These are phyloP conservation scores for Pseudocercospora vitis DNA, from an alignment of 2,329 filamentous ascomycete species.

Conservation along the genomic window DNA sequence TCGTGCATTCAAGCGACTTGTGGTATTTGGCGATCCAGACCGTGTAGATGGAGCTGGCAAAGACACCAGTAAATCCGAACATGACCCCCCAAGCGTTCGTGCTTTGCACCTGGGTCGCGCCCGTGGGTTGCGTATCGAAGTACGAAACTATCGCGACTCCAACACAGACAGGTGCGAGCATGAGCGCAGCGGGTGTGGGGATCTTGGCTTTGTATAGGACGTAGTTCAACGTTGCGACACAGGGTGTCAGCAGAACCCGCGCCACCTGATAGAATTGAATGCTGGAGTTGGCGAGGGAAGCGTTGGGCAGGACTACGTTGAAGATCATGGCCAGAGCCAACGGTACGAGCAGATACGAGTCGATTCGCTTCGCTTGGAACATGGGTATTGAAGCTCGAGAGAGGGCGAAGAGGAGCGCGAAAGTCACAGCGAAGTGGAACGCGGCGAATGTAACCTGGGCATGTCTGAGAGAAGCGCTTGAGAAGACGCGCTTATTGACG, in stretches of 20 bases:
- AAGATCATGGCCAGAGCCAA: constrained; percentile 67
- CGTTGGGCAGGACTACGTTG: constrained; percentile 68
- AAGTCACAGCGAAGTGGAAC: constrained; percentile 69
- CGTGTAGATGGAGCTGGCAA: constrained; percentile 67
- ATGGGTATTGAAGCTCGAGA: constrained; percentile 59
- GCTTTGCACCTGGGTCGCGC: constrained; percentile 49
- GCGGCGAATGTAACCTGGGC: constrained; percentile 66
- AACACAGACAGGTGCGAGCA: constrained; percentile 60
- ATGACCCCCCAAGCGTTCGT: constrained; percentile 61
- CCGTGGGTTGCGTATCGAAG: constrained; percentile 58
- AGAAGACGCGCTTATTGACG: constrained; percentile 70
- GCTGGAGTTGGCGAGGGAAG: constrained; percentile 66
- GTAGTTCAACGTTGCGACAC: constrained; percentile 65
- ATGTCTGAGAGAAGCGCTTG: constrained; percentile 60
- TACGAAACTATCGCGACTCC: constrained; percentile 68
- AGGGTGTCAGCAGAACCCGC: constrained; percentile 65
- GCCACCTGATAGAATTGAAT: constrained; percentile 71
- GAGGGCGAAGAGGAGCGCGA: constrained; percentile 61
- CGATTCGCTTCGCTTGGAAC: constrained; percentile 59
- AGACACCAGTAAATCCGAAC: constrained; percentile 64
- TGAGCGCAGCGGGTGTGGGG: constrained; percentile 54
- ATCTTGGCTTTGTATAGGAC: constrained; percentile 60
- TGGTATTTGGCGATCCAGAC: constrained; percentile 68
- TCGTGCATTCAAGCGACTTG: constrained; percentile 64
- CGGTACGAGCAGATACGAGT: constrained; percentile 60